phyloP scores from a whole-genome alignment of 805 yeast genomes.

The Cyberlindnera galapagoensis region DNA sequence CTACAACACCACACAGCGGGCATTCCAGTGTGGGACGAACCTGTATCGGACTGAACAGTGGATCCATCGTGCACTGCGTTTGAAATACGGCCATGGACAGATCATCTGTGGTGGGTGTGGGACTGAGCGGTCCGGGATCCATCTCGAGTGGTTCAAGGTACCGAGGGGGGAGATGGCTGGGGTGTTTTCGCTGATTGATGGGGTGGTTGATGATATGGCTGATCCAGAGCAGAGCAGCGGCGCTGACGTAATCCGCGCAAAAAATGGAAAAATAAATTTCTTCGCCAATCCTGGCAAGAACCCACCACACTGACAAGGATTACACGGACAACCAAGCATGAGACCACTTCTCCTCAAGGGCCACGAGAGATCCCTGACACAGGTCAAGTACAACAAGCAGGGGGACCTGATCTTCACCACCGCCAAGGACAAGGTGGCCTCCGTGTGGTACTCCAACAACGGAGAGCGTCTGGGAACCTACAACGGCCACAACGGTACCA shows the following conservation, averaged over 20 bases:
- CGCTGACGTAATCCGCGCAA: no score
- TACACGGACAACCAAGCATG: slow-evolving; percentile 30
- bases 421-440: slow-evolving; percentile 84
- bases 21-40: slow-evolving; percentile 11
- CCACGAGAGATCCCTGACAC: slow-evolving; percentile 96
- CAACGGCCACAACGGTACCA: slow-evolving; percentile 85
- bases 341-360: slow-evolving; percentile 78
- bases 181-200: slow-evolving; percentile 15
- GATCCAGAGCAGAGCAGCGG: no score
- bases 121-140: slow-evolving; percentile 12
- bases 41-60: slow-evolving; percentile 15
- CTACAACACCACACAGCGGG: slow-evolving; percentile 7
- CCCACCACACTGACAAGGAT: neutral
- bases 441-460: slow-evolving; percentile 90
- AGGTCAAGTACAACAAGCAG: slow-evolving; percentile 90
- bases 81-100: slow-evolving; percentile 19
- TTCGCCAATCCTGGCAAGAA: no score
- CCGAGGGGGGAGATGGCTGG: slow-evolving; percentile 10
- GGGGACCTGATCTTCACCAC: slow-evolving; percentile 92
- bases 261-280: no score
- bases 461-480: slow-evolving; percentile 97
- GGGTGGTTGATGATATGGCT: no score
- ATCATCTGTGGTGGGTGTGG: slow-evolving; percentile 21
- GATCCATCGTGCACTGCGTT: slow-evolving; percentile 14
- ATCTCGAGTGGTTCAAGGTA: slow-evolving; percentile 23